These are phyloP conservation scores for Akanthomyces dipterigenus DNA, from an alignment of 2,329 filamentous ascomycete species.

Conservation along the genomic window DNA sequence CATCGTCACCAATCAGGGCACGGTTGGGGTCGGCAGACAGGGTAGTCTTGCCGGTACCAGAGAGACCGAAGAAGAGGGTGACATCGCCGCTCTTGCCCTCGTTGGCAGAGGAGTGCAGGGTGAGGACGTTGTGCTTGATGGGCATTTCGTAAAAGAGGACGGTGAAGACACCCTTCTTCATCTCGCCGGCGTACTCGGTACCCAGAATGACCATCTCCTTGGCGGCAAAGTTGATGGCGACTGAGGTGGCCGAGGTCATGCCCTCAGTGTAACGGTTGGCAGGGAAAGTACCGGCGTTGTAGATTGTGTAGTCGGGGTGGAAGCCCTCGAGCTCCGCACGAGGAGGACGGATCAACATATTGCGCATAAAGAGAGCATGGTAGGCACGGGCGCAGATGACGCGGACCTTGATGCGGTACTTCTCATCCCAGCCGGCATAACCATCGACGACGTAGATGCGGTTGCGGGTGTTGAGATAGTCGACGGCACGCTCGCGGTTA, in stretches of 20 bases:
- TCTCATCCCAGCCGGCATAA: constrained; percentile 96
- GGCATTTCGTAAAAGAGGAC: constrained; percentile 99
- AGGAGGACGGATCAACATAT: constrained; percentile 96
- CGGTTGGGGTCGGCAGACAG: constrained; percentile 96
- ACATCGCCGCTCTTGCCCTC: constrained; percentile 92
- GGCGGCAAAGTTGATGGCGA: constrained; percentile 97
- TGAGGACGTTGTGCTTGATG: constrained; percentile 98
- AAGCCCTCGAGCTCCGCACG: constrained; percentile 92
- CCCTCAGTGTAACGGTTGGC: constrained; percentile 96
- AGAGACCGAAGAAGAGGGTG: constrained; percentile 98
- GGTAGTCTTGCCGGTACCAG: constrained; percentile 97
- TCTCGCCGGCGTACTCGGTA: constrained; percentile 87
- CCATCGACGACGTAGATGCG: constrained; percentile 98
- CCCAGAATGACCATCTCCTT: constrained; percentile 99
- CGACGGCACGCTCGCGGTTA: constrained; percentile 96
- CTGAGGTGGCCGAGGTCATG: constrained; percentile 97
- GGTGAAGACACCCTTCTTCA: constrained; percentile 99
- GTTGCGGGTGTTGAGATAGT: constrained; percentile 98
- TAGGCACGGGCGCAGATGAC: constrained; percentile 98
- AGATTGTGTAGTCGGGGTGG: constrained; percentile 99
- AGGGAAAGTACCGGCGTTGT: constrained; percentile 97
- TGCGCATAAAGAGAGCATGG: constrained; percentile 99
- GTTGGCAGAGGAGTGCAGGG: constrained; percentile 96
- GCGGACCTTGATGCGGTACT: constrained; percentile 94
- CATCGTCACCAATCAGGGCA: constrained; percentile 92